Percentiles rank a stretch among this genome's conserved stretches.
Conservation (phyloP, 306 rosid genomes). For the Canavalia gladiata region DNA sequence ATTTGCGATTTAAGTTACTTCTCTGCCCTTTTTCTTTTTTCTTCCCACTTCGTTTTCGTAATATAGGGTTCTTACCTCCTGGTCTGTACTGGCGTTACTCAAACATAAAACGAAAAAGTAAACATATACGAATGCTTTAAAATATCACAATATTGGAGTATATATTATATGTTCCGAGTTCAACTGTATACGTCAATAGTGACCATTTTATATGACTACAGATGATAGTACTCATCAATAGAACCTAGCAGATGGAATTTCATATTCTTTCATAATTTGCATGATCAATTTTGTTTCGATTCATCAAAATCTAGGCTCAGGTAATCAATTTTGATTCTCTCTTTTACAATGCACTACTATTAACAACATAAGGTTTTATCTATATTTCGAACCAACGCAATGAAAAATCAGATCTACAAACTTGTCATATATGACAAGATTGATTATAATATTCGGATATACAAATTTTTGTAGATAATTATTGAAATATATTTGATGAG, state of each 20-base stretch:
- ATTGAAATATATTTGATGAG: not conserved
- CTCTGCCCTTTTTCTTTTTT: constrained; percentile 49
- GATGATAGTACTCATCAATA: not conserved
- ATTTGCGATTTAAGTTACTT: constrained; percentile 52
- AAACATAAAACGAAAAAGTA: not conserved
- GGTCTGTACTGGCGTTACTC: not conserved
- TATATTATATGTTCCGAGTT: not conserved
- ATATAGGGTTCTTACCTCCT: constrained; percentile 2
- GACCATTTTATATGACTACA: too few relatives aligned
- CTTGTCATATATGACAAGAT: too few relatives aligned
- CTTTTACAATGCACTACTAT: not conserved
- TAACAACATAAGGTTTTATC: not conserved
- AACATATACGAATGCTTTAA: not conserved
- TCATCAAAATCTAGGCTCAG: not conserved
- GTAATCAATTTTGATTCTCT: not conserved
- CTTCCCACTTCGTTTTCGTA: not conserved
- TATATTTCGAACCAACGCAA: not conserved
- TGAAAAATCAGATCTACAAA: not conserved
- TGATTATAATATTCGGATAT: too few relatives aligned
- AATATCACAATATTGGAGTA: not conserved
- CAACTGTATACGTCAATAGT: not conserved
- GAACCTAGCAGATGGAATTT: not conserved
- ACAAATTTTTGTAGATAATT: not conserved
- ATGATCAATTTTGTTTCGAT: not conserved
- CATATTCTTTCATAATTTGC: not conserved